These are phyloP conservation scores for Candida sojae DNA, from an alignment of 1,139 yeast species.

Conservation along the genomic window DNA sequence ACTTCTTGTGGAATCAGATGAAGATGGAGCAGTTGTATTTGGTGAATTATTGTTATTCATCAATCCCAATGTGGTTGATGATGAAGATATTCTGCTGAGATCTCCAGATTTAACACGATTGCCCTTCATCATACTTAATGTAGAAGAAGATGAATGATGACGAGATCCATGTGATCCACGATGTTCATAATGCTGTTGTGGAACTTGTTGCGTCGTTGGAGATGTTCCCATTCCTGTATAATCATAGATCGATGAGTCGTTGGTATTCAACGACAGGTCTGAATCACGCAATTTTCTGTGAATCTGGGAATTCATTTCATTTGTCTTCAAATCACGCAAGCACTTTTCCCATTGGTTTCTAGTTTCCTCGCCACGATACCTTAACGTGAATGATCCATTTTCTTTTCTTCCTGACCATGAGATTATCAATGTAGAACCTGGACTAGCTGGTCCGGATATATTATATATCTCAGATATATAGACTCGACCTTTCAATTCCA, in stretches of 20 bases:
- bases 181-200: slow-evolving; percentile 15
- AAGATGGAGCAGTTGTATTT: slow-evolving; percentile 18
- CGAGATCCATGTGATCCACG: slow-evolving; percentile 36
- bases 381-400: slow-evolving; percentile 70
- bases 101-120: slow-evolving; percentile 20
- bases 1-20: slow-evolving; percentile 3
- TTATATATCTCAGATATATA: slow-evolving; percentile 66
- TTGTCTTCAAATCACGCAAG: slow-evolving; percentile 45
- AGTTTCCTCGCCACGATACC: slow-evolving; percentile 69
- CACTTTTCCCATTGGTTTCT: slow-evolving; percentile 72
- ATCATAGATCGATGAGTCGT: slow-evolving; percentile 27
- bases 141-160: slow-evolving; percentile 48
- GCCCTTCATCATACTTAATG: slow-evolving; percentile 48
- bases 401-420: slow-evolving; percentile 83
- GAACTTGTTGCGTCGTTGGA: neutral
- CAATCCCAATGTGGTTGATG: slow-evolving; percentile 18
- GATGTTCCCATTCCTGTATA: slow-evolving; percentile 15
- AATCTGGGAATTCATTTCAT: slow-evolving; percentile 44
- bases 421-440: slow-evolving; percentile 60
- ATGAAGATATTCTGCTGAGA: slow-evolving; percentile 12
- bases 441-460: slow-evolving; percentile 40
- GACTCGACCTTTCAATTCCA: slow-evolving; percentile 69
- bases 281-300: slow-evolving; percentile 42
- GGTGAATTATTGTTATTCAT: slow-evolving; percentile 14
- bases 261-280: slow-evolving; percentile 25